phyloP scores from a whole-genome alignment of 2,329 filamentous ascomycete species.

The Orbilia javanica region DNA sequence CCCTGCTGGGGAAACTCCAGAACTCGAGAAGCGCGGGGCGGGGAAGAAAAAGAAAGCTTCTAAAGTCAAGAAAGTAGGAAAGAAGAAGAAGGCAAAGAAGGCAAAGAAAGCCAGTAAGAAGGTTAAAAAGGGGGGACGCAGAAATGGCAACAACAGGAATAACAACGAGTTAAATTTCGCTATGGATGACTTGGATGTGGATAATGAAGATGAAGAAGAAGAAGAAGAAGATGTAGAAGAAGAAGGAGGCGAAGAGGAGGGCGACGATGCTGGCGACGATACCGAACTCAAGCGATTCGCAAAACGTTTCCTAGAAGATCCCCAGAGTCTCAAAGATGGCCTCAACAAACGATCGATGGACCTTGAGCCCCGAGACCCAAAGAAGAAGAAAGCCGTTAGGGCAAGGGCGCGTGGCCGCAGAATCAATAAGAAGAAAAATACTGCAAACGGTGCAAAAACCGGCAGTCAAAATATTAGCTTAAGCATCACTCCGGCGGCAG shows the following conservation, averaged over 20 bases:
- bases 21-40: not conserved
- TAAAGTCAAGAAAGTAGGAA: not conserved
- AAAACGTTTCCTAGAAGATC: not conserved
- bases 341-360: not conserved
- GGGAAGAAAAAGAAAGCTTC: not conserved
- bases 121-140: not conserved
- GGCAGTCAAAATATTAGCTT: not conserved
- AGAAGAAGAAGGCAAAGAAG: conserved; percentile 8
- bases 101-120: not conserved
- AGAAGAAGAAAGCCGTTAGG: not conserved
- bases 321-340: not conserved
- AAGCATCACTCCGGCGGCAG: not conserved
- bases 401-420: not conserved
- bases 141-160: conserved; percentile 16
- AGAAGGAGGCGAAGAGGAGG: not conserved
- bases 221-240: not conserved
- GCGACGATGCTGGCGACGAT: not conserved
- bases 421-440: conserved; percentile 7
- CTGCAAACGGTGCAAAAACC: not conserved
- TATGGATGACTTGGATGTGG: not conserved
- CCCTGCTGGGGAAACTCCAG: not conserved
- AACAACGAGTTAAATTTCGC: conserved; percentile 22
- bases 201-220: not conserved
- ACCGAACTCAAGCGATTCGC: not conserved
- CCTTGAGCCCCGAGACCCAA: not conserved